Conservation (phyloP, 768 basidiomycete genomes). For the Mycena haematopus region DNA sequence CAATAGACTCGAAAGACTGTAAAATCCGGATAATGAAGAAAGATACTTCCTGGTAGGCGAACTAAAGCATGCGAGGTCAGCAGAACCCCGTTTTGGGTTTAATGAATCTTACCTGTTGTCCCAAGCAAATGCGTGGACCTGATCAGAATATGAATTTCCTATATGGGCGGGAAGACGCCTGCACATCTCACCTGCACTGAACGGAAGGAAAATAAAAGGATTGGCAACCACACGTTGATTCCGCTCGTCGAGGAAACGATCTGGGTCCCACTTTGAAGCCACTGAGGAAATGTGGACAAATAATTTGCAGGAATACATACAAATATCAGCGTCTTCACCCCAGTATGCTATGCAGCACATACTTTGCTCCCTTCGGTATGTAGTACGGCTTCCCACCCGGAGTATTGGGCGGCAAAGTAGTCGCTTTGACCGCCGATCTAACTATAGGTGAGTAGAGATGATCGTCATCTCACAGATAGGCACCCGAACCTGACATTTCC, state of each 20-base stretch:
- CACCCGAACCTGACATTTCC: conserved; percentile 1
- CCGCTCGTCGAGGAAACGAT: conserved; percentile 4
- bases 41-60: not conserved
- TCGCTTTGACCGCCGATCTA: conserved; percentile 4
- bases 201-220: conserved; percentile 10
- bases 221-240: not conserved
- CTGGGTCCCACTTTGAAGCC: not conserved
- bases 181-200: conserved; percentile 2
- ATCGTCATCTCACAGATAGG: not conserved
- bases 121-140: conserved; percentile 3
- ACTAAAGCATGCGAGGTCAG: not conserved
- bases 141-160: not conserved
- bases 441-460: not conserved
- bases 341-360: conserved; percentile 3
- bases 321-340: conserved; percentile 4
- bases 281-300: not conserved
- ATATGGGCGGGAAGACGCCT: not conserved
- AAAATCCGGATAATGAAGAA: conserved; percentile 6
- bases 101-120: conserved; percentile 2
- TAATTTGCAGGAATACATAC: not conserved
- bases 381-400: conserved; percentile 4
- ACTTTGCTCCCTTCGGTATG: conserved; percentile 4
- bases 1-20: conserved; percentile 5
- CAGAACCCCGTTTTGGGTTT: not conserved
- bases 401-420: not conserved